A percentile compares a stretch with the other conserved stretches of the same genome.
Conservation (phyloP, 176 grass and related monocot genomes). For the Chloris gayana region DNA sequence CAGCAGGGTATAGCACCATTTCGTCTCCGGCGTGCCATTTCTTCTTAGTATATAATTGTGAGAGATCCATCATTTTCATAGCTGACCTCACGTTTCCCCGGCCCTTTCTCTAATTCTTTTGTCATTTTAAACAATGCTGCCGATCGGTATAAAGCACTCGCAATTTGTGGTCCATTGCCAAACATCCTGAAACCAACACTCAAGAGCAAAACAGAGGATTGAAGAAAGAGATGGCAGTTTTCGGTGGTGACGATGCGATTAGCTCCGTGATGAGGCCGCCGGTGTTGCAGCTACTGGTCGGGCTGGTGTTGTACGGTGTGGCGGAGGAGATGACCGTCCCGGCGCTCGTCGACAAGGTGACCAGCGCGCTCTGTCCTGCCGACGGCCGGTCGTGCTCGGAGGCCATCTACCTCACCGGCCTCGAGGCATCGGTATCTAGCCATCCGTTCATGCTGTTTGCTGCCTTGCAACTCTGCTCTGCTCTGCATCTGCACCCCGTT, state of each 20-base stretch:
- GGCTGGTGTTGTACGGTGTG: constrained; percentile 63
- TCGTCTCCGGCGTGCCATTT: too few species aligned
- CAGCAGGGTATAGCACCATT: too few species aligned
- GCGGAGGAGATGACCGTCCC: constrained; percentile 94
- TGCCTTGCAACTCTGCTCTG: too few species aligned
- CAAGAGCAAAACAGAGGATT: not conserved
- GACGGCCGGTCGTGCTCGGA: constrained; percentile 48
- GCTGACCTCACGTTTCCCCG: not conserved
- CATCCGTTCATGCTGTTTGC: too few species aligned
- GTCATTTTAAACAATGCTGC: not conserved
- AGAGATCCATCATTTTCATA: not conserved
- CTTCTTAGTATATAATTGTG: not conserved
- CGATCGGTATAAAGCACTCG: not conserved
- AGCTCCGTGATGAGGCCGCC: constrained; percentile 45
- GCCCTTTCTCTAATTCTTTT: not conserved
- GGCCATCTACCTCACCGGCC: constrained; percentile 80
- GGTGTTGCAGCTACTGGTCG: constrained; percentile 60
- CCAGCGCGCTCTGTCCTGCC: constrained; percentile 64
- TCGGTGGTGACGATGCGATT: not conserved
- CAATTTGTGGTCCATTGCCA: not conserved
- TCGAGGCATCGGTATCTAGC: constrained; percentile 42
- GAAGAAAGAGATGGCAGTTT: not conserved
- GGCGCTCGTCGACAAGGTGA: constrained; percentile 74
- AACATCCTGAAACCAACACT: not conserved
- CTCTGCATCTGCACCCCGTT: too few species aligned